These are phyloP conservation scores for Thuja plicata DNA, from an alignment of 83 land plant species.

Conservation along the genomic window DNA sequence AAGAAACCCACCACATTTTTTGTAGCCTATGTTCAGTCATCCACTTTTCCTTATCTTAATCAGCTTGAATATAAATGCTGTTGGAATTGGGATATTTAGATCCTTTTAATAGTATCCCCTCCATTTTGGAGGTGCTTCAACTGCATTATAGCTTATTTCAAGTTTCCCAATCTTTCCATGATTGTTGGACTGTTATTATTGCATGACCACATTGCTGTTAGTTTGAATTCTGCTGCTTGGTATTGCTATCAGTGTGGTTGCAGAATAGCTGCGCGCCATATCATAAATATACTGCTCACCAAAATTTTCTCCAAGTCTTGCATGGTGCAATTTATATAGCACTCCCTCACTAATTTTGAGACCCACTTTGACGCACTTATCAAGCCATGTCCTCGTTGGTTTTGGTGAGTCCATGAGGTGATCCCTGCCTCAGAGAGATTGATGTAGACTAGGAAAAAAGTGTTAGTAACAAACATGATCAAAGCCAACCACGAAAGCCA, in stretches of 20 bases:
- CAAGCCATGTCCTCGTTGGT: neutral
- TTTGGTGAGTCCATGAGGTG: neutral
- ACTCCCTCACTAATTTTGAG: neutral
- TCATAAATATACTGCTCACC: neutral
- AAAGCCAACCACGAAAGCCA: too few relatives aligned
- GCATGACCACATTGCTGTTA: neutral
- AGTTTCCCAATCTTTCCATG: neutral
- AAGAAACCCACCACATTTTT: neutral
- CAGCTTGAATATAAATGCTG: neutral
- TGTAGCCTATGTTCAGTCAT: neutral
- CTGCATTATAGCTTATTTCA: neutral
- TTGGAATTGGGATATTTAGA: neutral
- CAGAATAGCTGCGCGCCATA: neutral
- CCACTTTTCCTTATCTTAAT: neutral
- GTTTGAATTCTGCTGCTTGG: neutral
- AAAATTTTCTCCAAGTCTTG: neutral
- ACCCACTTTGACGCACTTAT: neutral
- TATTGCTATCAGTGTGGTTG: neutral
- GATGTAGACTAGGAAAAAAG: too few relatives aligned
- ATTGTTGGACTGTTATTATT: neutral
- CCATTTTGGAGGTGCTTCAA: neutral
- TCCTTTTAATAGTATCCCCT: neutral
- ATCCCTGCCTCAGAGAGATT: neutral
- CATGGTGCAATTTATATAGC: neutral
- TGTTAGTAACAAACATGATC: too few relatives aligned